These are phyloP conservation scores for Climacium dendroides DNA, from an alignment of 225 moss, liverwort and hornwort genomes.

Conservation along the genomic window DNA sequence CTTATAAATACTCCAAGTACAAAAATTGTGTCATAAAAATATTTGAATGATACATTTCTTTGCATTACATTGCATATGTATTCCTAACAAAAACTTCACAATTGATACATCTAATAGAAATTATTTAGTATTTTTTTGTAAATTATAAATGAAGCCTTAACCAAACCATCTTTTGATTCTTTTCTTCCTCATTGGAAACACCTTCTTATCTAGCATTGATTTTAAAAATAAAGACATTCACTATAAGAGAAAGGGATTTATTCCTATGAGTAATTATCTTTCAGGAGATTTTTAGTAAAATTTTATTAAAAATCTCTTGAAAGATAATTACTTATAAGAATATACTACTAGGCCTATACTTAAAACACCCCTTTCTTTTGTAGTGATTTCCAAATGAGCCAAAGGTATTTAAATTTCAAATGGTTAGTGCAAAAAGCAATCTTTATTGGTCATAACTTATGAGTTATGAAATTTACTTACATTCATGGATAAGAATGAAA, in stretches of 20 bases:
- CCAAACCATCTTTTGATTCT: neutral
- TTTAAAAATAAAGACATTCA: rapidly evolving
- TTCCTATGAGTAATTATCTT: no score
- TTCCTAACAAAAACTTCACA: rapidly evolving
- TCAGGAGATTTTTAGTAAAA: no score
- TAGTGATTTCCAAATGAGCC: rapidly evolving
- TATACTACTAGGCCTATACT: no score
- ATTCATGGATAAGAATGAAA: neutral
- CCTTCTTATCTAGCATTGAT: rapidly evolving
- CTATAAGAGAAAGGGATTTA: no score
- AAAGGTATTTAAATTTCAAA: neutral
- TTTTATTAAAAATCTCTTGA: no score
- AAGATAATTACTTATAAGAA: no score
- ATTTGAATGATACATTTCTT: neutral
- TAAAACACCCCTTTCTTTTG: no score
- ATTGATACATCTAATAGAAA: neutral
- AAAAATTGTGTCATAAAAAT: neutral
- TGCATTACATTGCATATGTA: neutral
- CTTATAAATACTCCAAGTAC: rapidly evolving
- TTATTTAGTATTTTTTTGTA: neutral
- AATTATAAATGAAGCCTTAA: no score
- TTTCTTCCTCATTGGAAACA: neutral
- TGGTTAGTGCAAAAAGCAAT: neutral
- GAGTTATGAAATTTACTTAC: neutral
- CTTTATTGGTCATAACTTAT: neutral